Evolutionary conservation across 176 grass and related monocot species (phyloP).

Genomic region (Avena eriantha): DNA sequence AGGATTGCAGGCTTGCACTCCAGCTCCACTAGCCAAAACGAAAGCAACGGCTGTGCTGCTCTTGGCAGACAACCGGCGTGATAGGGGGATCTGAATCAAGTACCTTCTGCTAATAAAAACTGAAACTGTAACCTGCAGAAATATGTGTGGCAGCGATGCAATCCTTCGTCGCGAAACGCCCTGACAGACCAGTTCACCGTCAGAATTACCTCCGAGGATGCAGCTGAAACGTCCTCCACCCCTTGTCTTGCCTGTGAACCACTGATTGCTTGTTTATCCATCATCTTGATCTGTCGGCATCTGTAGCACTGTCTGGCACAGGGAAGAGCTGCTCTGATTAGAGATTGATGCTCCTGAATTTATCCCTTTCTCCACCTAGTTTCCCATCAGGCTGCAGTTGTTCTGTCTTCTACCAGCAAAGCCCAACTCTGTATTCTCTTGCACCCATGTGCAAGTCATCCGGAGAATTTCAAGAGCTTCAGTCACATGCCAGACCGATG

Average conservation of each 20-base stretch:
- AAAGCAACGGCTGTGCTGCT: conserved; percentile 37
- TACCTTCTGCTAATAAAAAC: background rate
- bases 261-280: background rate
- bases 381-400: background rate
- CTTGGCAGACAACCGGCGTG: background rate
- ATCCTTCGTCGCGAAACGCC: background rate
- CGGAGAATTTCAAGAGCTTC: conserved; percentile 15
- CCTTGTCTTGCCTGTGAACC: background rate
- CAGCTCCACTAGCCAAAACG: background rate
- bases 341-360: conserved; percentile 7
- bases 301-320: background rate
- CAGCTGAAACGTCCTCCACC: background rate
- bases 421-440: background rate
- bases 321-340: background rate
- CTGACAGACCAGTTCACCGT: background rate
- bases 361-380: background rate
- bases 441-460: conserved; percentile 5
- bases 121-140: background rate
- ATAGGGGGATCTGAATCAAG: conserved; percentile 27
- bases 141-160: background rate
- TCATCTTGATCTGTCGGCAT: background rate
- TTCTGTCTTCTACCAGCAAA: background rate
- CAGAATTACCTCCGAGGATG: conserved; percentile 9
- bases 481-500: background rate
- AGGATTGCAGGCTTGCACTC: conserved; percentile 17